These are phyloP conservation scores for Capsella bursapastoris DNA, from an alignment of 345 rosid species.

Conservation along the genomic window DNA sequence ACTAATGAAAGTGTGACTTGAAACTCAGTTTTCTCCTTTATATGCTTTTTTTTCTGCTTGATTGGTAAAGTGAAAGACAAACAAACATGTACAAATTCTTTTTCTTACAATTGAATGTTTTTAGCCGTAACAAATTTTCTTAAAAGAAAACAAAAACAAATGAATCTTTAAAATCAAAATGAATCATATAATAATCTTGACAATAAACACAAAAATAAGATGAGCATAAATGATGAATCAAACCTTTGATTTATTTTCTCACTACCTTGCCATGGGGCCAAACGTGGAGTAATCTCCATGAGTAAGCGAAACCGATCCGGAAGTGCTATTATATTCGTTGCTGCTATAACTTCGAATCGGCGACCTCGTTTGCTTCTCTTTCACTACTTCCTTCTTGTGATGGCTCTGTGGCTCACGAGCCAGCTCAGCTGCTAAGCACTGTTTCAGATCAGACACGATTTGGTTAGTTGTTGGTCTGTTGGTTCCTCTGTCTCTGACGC, in stretches of 20 bases:
- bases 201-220: neutral
- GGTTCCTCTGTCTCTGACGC: conserved; percentile 41
- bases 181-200: conserved; percentile 7
- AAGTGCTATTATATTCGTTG: conserved; percentile 30
- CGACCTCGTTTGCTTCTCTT: neutral
- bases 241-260: conserved; percentile 1
- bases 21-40: neutral
- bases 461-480: conserved; percentile 43
- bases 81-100: neutral
- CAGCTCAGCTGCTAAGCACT: conserved; percentile 42
- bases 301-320: conserved; percentile 37
- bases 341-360: conserved; percentile 10
- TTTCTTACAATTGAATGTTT: conserved; percentile 3
- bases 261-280: conserved; percentile 47
- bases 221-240: conserved; percentile 5
- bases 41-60: neutral
- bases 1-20: too few relatives aligned
- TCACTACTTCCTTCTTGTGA: conserved; percentile 22
- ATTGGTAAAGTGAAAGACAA: neutral
- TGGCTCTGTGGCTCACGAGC: conserved; percentile 39
- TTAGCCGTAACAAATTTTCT: conserved; percentile 15
- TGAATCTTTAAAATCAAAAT: neutral
- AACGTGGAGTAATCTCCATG: conserved; percentile 34
- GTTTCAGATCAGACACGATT: conserved; percentile 44
- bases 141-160: conserved; percentile 20